These are phyloP conservation scores for Bryoerythrophyllum caledonicum DNA, from an alignment of 225 moss, liverwort and hornwort species.

Conservation along the genomic window DNA sequence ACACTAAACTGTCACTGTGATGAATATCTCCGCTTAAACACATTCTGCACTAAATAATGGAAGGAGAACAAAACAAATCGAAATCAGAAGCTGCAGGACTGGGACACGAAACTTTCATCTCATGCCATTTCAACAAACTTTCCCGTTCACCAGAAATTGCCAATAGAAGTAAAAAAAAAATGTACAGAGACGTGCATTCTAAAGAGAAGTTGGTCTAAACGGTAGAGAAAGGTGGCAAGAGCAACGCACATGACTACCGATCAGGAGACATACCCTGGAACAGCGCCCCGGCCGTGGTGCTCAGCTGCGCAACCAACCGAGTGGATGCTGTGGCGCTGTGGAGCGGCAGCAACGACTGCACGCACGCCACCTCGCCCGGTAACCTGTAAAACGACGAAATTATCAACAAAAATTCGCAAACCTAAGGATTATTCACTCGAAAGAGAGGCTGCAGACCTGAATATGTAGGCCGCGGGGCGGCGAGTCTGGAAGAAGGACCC, in stretches of 20 bases:
- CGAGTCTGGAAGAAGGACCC: conserved; percentile 30
- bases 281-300: conserved; percentile 72
- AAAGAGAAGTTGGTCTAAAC: too few species aligned
- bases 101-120: too few species aligned
- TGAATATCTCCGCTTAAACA: neutral
- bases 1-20: too few species aligned
- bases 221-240: too few species aligned
- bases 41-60: neutral
- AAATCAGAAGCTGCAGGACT: too few species aligned
- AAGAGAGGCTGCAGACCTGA: neutral
- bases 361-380: conserved; percentile 74
- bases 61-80: neutral
- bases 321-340: conserved; percentile 81
- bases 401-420: neutral
- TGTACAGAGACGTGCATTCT: too few species aligned
- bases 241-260: conserved; percentile 34
- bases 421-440: neutral
- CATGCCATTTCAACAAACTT: neutral
- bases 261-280: conserved; percentile 98
- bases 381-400: conserved; percentile 40
- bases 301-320: conserved; percentile 81
- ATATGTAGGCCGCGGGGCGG: conserved; percentile 46
- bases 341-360: conserved; percentile 76
- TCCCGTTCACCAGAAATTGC: conserved; percentile 7
- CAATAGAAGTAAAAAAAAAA: neutral